These are phyloP conservation scores for Suhomyces chickasaworum DNA, from an alignment of 1,139 yeast species.

Conservation along the genomic window DNA sequence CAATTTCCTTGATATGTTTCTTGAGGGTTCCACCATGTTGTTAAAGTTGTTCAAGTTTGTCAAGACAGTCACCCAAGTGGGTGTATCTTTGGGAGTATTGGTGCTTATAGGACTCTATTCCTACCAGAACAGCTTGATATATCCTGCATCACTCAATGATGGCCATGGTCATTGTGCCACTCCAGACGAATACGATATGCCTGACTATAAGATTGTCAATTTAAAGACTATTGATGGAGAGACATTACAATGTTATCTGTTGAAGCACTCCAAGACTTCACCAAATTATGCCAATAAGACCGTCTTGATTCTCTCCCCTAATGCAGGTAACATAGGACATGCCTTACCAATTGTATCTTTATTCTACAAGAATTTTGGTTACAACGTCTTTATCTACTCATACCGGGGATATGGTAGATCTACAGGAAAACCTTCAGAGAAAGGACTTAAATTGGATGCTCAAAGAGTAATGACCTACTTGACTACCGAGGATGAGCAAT, in stretches of 20 bases:
- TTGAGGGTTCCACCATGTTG: slow-evolving; percentile 9
- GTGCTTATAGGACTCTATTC: slow-evolving; percentile 60
- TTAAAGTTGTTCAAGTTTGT: slow-evolving; percentile 15
- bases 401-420: slow-evolving; percentile 93
- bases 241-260: slow-evolving; percentile 43
- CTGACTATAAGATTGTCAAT: slow-evolving; percentile 59
- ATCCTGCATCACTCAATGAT: slow-evolving; percentile 80
- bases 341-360: slow-evolving; percentile 79
- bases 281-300: slow-evolving; percentile 61
- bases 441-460: slow-evolving; percentile 83
- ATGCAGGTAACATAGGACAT: slow-evolving; percentile 97
- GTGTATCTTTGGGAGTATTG: slow-evolving; percentile 39
- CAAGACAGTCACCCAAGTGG: slow-evolving; percentile 25
- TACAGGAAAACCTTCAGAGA: slow-evolving; percentile 75
- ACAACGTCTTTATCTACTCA: slow-evolving; percentile 83
- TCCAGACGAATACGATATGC: slow-evolving; percentile 72
- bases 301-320: slow-evolving; percentile 78
- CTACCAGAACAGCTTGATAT: slow-evolving; percentile 70
- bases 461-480: slow-evolving; percentile 68
- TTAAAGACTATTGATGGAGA: slow-evolving; percentile 71
- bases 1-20: slow-evolving; percentile 8
- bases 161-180: slow-evolving; percentile 77
- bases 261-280: slow-evolving; percentile 48
- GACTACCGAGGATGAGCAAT: slow-evolving; percentile 50
- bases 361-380: slow-evolving; percentile 63